Percentiles rank a stretch among this genome's conserved stretches.
Evolutionary conservation across 2,329 filamentous ascomycete genomes (phyloP).

Genomic region (Epichloe gansuensis): DNA sequence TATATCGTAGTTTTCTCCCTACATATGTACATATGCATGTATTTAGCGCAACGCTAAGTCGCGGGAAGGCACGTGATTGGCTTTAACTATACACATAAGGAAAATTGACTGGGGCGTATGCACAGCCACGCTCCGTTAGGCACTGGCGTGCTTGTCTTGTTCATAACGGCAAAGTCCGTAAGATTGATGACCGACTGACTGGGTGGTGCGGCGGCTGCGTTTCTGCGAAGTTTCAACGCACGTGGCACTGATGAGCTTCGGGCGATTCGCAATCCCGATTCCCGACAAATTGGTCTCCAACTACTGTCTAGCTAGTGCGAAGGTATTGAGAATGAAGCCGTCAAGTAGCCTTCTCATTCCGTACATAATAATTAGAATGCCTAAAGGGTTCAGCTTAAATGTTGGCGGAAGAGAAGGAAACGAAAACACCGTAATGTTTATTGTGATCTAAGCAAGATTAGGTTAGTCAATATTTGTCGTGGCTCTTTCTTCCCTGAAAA

Average conservation of each 20-base stretch:
- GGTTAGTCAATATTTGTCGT: conserved; percentile 1
- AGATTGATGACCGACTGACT: no score
- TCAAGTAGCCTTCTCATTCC: background rate
- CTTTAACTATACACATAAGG: no score
- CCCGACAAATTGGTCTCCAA: no score
- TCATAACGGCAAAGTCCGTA: no score
- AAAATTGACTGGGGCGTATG: no score
- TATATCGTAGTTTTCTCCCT: no score
- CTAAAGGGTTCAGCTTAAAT: no score
- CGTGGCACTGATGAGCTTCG: background rate
- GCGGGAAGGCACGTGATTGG: no score
- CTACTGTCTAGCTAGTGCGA: background rate
- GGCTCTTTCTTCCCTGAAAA: conserved; percentile 5
- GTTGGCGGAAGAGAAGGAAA: no score
- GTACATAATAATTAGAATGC: background rate
- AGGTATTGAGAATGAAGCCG: no score
- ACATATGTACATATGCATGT: no score
- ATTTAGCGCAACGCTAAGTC: no score
- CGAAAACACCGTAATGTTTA: background rate
- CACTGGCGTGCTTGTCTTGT: background rate
- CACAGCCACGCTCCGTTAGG: conserved; percentile 1
- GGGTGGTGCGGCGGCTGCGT: background rate
- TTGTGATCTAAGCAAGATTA: background rate
- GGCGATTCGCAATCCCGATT: conserved; percentile 1
- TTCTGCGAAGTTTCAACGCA: background rate